phyloP scores from a whole-genome alignment of 75 land plant species.

The Adiantum capillusveneris region DNA sequence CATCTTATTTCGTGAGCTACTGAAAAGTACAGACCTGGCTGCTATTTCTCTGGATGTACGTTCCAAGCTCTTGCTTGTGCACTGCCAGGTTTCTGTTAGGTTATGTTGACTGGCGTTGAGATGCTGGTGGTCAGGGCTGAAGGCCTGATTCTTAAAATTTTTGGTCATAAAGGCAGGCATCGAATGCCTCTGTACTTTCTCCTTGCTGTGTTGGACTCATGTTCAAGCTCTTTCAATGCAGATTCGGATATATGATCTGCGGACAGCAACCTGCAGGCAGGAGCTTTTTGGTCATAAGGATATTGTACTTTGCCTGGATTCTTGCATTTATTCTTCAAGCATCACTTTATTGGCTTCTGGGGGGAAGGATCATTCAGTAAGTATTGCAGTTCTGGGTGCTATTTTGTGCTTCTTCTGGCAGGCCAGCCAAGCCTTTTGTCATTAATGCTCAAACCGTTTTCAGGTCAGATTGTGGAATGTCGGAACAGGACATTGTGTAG shows the following conservation, averaged over 20 bases:
- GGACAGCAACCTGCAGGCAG: conserved; percentile 70
- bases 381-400: not conserved
- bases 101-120: no score
- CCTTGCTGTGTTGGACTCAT: no score
- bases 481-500: conserved; percentile 48
- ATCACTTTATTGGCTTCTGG: conserved; percentile 30
- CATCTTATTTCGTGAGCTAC: no score
- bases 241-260: conserved; percentile 79
- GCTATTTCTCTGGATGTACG: no score
- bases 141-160: no score
- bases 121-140: no score
- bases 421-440: not conserved
- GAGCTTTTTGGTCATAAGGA: conserved; percentile 81
- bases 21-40: no score
- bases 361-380: conserved; percentile 41
- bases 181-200: no score
- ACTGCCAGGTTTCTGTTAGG: no score
- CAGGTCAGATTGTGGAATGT: conserved; percentile 92
- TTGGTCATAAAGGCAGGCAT: no score
- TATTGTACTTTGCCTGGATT: conserved; percentile 73
- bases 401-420: not conserved
- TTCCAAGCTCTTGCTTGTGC: no score
- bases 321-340: conserved; percentile 22
- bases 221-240: no score
- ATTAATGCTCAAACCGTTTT: not conserved